phyloP scores from a whole-genome alignment of 768 basidiomycete genomes.

The Termitomyces sp. region DNA sequence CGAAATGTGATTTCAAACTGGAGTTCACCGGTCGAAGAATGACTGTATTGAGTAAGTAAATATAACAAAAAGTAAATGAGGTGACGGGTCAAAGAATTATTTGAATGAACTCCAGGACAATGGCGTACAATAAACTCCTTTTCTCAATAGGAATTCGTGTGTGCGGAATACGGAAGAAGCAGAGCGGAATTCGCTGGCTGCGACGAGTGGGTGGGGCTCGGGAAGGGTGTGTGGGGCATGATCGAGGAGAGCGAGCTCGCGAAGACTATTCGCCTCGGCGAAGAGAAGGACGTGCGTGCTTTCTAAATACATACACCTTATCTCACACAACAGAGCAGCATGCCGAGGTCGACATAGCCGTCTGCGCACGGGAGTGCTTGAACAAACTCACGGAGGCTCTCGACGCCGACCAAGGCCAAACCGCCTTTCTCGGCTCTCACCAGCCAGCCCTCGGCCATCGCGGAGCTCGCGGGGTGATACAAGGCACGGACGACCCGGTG shows the following conservation, averaged over 20 bases:
- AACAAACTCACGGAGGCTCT: slow-evolving; percentile 28
- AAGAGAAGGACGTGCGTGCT: slow-evolving; percentile 46
- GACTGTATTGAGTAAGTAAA: no score
- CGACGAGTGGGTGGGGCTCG: slow-evolving; percentile 42
- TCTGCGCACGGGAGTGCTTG: slow-evolving; percentile 40
- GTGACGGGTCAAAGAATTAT: no score
- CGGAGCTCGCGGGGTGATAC: slow-evolving; percentile 37
- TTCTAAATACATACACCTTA: no score
- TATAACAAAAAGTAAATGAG: no score
- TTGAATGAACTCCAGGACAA: no score
- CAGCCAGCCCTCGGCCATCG: slow-evolving; percentile 8
- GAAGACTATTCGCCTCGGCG: slow-evolving; percentile 51
- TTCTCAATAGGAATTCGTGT: slow-evolving; percentile 81
- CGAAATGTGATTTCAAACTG: no score
- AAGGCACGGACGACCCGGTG: slow-evolving; percentile 41
- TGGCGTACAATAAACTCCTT: no score
- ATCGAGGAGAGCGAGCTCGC: slow-evolving; percentile 84
- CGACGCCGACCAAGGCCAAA: slow-evolving; percentile 2
- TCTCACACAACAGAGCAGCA: slow-evolving; percentile 19
- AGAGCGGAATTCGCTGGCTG: slow-evolving; percentile 33
- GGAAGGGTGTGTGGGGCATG: slow-evolving; percentile 78
- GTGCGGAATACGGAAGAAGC: slow-evolving; percentile 92
- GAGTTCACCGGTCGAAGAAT: no score
- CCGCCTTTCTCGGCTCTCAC: slow-evolving; percentile 15
- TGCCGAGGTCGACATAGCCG: slow-evolving; percentile 40